phyloP scores from a whole-genome alignment of 2,329 filamentous ascomycete genomes.

The Trichoderma atrobrunneum region DNA sequence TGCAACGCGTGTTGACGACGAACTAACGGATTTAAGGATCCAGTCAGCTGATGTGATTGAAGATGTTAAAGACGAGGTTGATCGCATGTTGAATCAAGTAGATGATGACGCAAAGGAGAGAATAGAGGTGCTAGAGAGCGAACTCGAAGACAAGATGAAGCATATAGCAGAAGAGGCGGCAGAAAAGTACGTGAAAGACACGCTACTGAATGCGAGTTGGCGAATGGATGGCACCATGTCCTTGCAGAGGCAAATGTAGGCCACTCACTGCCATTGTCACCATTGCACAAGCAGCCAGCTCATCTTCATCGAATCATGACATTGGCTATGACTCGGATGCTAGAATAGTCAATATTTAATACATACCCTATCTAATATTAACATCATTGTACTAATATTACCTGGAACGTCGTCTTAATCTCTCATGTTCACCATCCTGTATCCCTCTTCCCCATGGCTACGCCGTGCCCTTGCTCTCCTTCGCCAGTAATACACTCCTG shows the following conservation, averaged over 20 bases:
- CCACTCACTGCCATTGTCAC: not conserved
- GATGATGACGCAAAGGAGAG: not conserved
- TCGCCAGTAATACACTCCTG: not conserved
- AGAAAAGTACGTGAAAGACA: not conserved
- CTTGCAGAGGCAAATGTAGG: not conserved
- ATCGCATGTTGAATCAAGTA: not conserved
- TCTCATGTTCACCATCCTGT: slow-evolving; percentile 2
- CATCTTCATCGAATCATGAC: not conserved
- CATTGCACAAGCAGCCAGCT: not conserved
- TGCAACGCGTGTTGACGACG: not conserved
- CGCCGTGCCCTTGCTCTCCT: not conserved
- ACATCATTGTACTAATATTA: not conserved
- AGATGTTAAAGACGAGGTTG: not conserved
- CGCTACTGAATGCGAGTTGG: not conserved
- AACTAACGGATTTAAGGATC: not conserved
- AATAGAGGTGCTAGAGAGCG: not conserved
- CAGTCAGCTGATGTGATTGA: not conserved
- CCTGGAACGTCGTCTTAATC: not conserved
- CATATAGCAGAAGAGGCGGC: not conserved
- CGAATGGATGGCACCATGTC: not conserved
- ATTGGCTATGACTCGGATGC: not conserved
- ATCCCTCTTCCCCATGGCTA: not conserved
- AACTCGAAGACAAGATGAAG: not conserved
- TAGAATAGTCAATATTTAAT: not conserved
- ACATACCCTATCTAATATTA: not conserved